A percentile compares a stretch with the other conserved stretches of the same genome.
Conservation (phyloP, 768 basidiomycete genomes). For the Rhizopogon vesiculosus region DNA sequence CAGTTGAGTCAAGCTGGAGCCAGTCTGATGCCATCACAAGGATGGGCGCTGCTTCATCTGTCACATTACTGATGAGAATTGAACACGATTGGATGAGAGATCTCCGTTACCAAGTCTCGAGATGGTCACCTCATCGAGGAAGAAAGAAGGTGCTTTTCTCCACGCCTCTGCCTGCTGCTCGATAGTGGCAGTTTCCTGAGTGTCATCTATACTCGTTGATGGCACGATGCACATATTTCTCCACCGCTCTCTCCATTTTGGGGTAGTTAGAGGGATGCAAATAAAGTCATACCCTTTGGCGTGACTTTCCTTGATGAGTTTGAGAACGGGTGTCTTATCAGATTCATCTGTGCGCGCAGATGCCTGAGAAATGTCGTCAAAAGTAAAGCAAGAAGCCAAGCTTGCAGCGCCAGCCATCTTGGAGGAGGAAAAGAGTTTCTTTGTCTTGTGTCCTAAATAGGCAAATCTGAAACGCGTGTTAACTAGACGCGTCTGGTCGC, state of each 20-base stretch:
- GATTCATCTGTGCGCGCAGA: constrained; percentile 10
- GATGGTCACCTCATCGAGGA: constrained; percentile 82
- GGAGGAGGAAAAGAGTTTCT: not conserved
- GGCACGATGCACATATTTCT: constrained; percentile 78
- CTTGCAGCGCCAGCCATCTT: constrained; percentile 22
- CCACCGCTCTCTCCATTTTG: constrained; percentile 86
- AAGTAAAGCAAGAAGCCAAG: constrained; percentile 23
- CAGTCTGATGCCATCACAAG: constrained; percentile 86
- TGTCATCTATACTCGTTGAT: constrained; percentile 30
- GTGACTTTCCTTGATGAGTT: constrained; percentile 46
- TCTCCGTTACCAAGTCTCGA: constrained; percentile 71
- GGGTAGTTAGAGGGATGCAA: constrained; percentile 86
- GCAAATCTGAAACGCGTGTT: not conserved
- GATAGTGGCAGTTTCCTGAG: constrained; percentile 36
- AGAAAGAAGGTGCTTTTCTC: constrained; percentile 78
- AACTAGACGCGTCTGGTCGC: not conserved
- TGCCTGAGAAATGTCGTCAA: constrained; percentile 36
- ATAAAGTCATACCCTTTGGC: constrained; percentile 70
- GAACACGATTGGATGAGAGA: constrained; percentile 8
- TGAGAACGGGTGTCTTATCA: constrained; percentile 46
- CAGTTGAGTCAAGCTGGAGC: constrained; percentile 89
- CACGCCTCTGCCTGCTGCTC: constrained; percentile 78
- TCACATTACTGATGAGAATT: constrained; percentile 2
- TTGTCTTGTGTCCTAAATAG: not conserved
- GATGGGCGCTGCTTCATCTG: constrained; percentile 72